Percentiles rank a stretch among this genome's conserved stretches.
Conservation (phyloP, 768 basidiomycete genomes). For the Cantharellus cinnabarinus region DNA sequence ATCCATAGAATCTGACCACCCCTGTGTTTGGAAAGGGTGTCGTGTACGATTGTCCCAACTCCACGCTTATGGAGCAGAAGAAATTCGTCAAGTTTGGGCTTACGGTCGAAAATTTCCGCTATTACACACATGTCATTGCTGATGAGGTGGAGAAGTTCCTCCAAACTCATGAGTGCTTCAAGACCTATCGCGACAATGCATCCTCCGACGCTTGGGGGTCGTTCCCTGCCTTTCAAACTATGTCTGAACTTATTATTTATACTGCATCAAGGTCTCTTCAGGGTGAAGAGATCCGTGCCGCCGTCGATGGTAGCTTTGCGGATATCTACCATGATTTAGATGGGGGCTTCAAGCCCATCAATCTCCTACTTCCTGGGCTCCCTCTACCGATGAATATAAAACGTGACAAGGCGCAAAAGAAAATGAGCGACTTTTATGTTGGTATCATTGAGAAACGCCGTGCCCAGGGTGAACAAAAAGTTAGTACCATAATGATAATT, state of each 20-base stretch:
- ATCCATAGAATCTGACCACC: constrained; percentile 58
- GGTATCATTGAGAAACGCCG: constrained; percentile 62
- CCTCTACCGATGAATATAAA: constrained; percentile 78
- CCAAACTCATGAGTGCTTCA: constrained; percentile 41
- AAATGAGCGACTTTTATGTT: constrained; percentile 87
- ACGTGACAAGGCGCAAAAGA: constrained; percentile 75
- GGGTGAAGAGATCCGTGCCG: constrained; percentile 68
- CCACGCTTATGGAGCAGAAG: constrained; percentile 97
- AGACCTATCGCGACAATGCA: constrained; percentile 37
- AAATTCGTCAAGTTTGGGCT: constrained; percentile 94
- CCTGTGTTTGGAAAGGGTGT: constrained; percentile 96
- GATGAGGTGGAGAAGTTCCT: constrained; percentile 58
- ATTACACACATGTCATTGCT: constrained; percentile 64
- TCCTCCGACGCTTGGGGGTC: constrained; percentile 49
- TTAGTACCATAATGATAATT: no score
- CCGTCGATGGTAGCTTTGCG: constrained; percentile 68
- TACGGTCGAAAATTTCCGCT: constrained; percentile 73
- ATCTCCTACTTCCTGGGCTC: constrained; percentile 86
- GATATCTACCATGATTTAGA: constrained; percentile 74
- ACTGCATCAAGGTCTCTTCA: constrained; percentile 89
- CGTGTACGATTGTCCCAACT: constrained; percentile 93
- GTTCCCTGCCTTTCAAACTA: constrained; percentile 50
- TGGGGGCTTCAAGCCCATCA: constrained; percentile 87
- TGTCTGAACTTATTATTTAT: constrained; percentile 82
- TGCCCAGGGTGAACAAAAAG: constrained; percentile 18